phyloP scores from a whole-genome alignment of 2,329 filamentous ascomycete genomes.

The Chrysoporthe deuterocubensis region DNA sequence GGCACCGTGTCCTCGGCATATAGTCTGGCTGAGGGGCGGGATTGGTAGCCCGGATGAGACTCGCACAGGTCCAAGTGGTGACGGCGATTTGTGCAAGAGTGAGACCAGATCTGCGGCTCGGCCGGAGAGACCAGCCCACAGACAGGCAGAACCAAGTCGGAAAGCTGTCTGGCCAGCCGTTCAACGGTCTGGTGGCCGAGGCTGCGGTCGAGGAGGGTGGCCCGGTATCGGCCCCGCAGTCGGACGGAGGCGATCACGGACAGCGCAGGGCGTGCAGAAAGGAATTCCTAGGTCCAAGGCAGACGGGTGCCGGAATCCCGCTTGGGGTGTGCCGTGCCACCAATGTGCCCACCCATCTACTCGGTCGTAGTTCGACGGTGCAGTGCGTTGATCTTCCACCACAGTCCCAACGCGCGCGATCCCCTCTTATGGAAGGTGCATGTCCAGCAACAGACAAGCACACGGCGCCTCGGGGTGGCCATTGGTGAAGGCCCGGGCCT shows the following conservation, averaged over 20 bases:
- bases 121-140: conserved; percentile 7
- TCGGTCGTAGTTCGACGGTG: background rate
- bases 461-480: background rate
- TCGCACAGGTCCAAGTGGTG: conserved; percentile 8
- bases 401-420: background rate
- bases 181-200: conserved; percentile 9
- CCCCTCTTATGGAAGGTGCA: background rate
- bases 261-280: background rate
- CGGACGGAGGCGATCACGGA: conserved; percentile 9
- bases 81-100: conserved; percentile 17
- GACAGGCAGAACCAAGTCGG: conserved; percentile 8
- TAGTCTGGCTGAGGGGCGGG: background rate
- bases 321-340: background rate
- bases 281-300: background rate
- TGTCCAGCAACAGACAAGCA: background rate
- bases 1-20: conserved; percentile 7
- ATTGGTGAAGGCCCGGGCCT: background rate
- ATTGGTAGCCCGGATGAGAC: background rate
- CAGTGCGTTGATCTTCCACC: background rate
- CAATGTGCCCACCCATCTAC: background rate
- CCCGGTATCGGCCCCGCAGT: conserved; percentile 29
- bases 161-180: background rate
- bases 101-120: conserved; percentile 20
- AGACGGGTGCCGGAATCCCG: background rate
- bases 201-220: background rate